phyloP scores from a whole-genome alignment of 2,329 filamentous ascomycete species.

The Ambrosiella cleistominuta region DNA sequence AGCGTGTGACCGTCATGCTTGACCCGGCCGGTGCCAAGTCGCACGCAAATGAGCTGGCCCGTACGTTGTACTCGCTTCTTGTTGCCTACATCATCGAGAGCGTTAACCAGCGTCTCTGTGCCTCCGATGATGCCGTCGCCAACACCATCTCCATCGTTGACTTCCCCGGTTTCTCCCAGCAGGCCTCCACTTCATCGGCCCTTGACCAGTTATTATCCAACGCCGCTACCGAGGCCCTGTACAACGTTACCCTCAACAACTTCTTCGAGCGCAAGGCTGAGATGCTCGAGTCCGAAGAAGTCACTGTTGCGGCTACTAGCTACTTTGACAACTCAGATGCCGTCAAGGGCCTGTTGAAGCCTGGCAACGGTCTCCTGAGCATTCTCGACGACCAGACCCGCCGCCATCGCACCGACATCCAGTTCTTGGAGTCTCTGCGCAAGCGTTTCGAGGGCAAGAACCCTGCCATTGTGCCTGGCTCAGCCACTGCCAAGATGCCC shows the following conservation, averaged over 20 bases:
- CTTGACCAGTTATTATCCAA: conserved; percentile 92
- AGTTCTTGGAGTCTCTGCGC: conserved; percentile 75
- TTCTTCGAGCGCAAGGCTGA: conserved; percentile 94
- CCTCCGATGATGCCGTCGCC: conserved; percentile 67
- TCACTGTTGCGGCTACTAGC: conserved; percentile 74
- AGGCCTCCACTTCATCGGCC: conserved; percentile 62
- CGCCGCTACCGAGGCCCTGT: conserved; percentile 76
- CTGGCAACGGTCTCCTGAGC: conserved; percentile 79
- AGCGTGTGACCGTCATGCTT: conserved; percentile 96
- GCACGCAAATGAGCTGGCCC: conserved; percentile 85
- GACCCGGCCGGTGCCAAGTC: conserved; percentile 77
- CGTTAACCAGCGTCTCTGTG: conserved; percentile 79
- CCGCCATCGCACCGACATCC: conserved; percentile 71
- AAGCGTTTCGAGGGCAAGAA: conserved; percentile 95
- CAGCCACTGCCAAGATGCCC: conserved; percentile 56
- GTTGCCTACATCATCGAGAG: conserved; percentile 88
- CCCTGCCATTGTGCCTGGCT: conserved; percentile 65
- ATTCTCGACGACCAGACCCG: conserved; percentile 93
- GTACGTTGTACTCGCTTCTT: conserved; percentile 82
- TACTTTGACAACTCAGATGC: conserved; percentile 98
- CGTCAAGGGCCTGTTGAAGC: conserved; percentile 77
- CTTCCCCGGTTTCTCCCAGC: conserved; percentile 86
- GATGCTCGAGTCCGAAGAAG: conserved; percentile 83
- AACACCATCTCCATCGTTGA: conserved; percentile 94
- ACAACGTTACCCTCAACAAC: conserved; percentile 83